Conservation (phyloP, 139 green algal species). For the Coelastrella sp. region DNA sequence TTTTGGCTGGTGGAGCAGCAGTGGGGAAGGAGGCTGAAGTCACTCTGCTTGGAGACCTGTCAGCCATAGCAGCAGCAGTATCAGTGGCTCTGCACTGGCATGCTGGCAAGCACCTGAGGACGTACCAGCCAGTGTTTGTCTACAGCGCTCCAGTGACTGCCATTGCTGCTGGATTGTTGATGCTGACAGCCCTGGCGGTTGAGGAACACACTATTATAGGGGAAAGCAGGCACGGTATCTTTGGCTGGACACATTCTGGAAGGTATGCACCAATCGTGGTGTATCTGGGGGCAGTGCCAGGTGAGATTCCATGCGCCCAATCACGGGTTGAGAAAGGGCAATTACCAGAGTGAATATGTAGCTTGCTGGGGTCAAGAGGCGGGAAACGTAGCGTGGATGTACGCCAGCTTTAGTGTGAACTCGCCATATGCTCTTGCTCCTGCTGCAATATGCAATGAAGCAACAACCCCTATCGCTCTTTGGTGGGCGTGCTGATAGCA, state of each 20-base stretch:
- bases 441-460: no score
- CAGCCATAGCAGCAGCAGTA: slow-evolving; percentile 58
- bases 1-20: slow-evolving; percentile 58
- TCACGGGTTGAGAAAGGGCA: no score
- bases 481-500: no score
- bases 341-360: no score
- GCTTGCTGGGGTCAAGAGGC: no score
- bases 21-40: slow-evolving; percentile 44
- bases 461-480: no score
- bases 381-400: no score
- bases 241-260: slow-evolving; percentile 65
- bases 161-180: slow-evolving; percentile 32
- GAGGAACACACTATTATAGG: slow-evolving; percentile 34
- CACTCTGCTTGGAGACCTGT: slow-evolving; percentile 74
- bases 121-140: slow-evolving; percentile 80
- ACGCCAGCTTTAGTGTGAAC: no score
- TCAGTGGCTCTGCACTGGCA: slow-evolving; percentile 60
- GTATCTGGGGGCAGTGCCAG: slow-evolving; percentile 76
- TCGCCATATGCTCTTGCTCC: no score
- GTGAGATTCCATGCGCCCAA: neutral
- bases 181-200: slow-evolving; percentile 7
- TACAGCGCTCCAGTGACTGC: slow-evolving; percentile 76
- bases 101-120: slow-evolving; percentile 44
- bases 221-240: slow-evolving; percentile 52
- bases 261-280: slow-evolving; percentile 63